Evolutionary conservation across 2,329 filamentous ascomycete genomes (phyloP).

Genomic region (Keithomyces neogunnii): DNA sequence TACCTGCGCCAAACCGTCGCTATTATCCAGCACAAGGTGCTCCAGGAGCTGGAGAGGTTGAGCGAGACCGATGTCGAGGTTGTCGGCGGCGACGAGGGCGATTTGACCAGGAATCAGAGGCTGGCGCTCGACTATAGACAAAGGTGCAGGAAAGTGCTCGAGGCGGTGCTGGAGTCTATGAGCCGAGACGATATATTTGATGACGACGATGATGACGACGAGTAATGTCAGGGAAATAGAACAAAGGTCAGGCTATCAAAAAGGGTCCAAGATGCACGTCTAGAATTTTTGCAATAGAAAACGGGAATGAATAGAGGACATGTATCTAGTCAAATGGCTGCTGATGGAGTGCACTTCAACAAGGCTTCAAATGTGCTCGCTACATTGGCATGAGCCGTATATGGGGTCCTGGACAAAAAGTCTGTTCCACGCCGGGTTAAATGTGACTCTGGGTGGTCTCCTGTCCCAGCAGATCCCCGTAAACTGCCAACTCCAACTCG

Average conservation of each 20-base stretch:
- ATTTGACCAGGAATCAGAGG: constrained; percentile 35
- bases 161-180: constrained; percentile 34
- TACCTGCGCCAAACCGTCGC: constrained; percentile 26
- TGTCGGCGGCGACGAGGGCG: constrained; percentile 27
- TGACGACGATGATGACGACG: background rate
- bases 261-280: background rate
- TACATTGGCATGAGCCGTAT: no score
- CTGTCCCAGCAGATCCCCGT: constrained; percentile 12
- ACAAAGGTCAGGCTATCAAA: background rate
- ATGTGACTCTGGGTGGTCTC: background rate
- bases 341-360: no score
- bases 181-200: constrained; percentile 19
- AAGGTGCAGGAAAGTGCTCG: constrained; percentile 39
- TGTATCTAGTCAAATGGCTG: no score
- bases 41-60: constrained; percentile 35
- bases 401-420: no score
- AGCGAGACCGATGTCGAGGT: constrained; percentile 36
- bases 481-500: constrained; percentile 31
- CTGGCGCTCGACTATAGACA: constrained; percentile 40
- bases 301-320: no score
- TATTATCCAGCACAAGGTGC: constrained; percentile 35
- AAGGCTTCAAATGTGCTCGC: no score
- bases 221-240: background rate
- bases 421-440: background rate
- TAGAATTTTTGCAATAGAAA: background rate